Evolutionary conservation across 139 green algal species (phyloP), one percentile per base, ranked within the genome.

Genomic region (Microglena sp.): DNA sequence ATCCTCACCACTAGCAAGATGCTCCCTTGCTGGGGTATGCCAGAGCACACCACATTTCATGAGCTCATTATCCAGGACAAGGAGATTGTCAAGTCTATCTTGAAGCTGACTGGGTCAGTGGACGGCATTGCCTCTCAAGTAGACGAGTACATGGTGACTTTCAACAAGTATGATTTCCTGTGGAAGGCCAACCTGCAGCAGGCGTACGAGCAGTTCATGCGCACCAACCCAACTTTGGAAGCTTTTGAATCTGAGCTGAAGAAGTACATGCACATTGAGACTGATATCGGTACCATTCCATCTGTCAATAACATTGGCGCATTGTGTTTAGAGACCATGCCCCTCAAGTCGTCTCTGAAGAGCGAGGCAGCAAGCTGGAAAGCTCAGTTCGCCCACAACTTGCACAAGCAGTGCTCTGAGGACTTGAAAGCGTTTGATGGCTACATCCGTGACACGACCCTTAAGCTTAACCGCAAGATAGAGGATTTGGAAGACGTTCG

Each of bases 321-420:
- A 2, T 71, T 97, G 27, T 83, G 73, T 2, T 70, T 96, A 22
- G 88, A 93, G 71, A 93, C 86, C 0, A 66, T 84, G 70, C 89
- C 90, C 2, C 79, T 97, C 26, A 95, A 96, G 77, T 79, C 79
- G 63, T 83, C 75, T 1, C 75, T 96, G 22, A 89, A 88, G 72
- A 65, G 70, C 8, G 91, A 96, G 77, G 87, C 90, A 0, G 85
- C 82, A 7, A 79, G 75, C 33, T 97, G 91, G 91, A 97, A 97
- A 84, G 80, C 83, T 18, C 84, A 91, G 74, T 97, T 95, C 74
- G 86, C 90, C 11, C 82, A 89, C 59, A 95, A 95, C 78, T 77
- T 97, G 77, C 91, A 97, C 80, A 78, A 83, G 67, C 81, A 93
- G 76, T 84, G 84, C 43, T 46, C 68, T 2, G 78, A 90, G 57